These are phyloP conservation scores for maize (Zea mays) DNA, from an alignment of 176 grass and related monocot genomes.

Conservation along the genomic window DNA sequence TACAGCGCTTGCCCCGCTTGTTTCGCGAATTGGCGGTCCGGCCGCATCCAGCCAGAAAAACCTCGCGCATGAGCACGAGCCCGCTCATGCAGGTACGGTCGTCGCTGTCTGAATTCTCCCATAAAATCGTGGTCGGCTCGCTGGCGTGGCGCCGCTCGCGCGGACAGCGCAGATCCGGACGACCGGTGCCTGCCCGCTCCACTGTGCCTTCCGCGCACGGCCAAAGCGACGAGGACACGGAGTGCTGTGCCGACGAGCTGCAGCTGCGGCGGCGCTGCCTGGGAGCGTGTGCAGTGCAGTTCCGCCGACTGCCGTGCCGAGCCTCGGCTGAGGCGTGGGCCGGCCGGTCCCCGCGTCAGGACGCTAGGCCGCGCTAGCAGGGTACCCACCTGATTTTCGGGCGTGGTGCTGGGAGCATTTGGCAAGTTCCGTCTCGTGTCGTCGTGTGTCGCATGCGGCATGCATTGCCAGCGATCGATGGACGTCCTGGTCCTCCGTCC, in stretches of 20 bases:
- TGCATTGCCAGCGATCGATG: not conserved
- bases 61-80: slow-evolving; percentile 6
- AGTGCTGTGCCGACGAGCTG: too few species aligned
- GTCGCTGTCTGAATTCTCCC: slow-evolving; percentile 1
- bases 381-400: too few species aligned
- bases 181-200: not conserved
- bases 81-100: slow-evolving; percentile 31
- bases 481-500: too few species aligned
- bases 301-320: too few species aligned
- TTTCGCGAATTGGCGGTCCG: slow-evolving; percentile 28
- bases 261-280: too few species aligned
- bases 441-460: not conserved
- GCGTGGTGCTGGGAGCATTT: not conserved
- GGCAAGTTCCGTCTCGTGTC: slow-evolving; percentile 1
- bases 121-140: slow-evolving; percentile 39
- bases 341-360: too few species aligned
- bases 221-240: too few species aligned
- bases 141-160: slow-evolving; percentile 20
- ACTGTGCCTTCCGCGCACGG: not conserved
- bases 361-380: too few species aligned
- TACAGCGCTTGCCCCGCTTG: not conserved
- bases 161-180: not conserved
- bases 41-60: slow-evolving; percentile 6
- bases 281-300: too few species aligned
- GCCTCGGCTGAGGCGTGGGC: too few species aligned